Conservation (phyloP, 202 grass and related monocot species). For the Panicum hallii region DNA sequence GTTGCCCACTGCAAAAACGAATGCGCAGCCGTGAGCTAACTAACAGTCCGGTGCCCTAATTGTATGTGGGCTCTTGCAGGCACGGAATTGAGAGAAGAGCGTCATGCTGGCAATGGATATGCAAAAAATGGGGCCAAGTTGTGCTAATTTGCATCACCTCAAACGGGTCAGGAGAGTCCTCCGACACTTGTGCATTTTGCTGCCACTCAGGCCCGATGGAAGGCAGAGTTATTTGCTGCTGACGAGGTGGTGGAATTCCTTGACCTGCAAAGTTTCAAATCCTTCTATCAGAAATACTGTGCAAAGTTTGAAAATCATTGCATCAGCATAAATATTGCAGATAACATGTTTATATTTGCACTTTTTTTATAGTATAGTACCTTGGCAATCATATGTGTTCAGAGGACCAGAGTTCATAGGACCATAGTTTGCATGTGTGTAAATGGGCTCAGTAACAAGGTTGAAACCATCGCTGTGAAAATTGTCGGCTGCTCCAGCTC, state of each 20-base stretch:
- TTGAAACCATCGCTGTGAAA: not conserved
- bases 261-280: not conserved
- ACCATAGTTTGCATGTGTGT: not conserved
- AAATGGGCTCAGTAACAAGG: not conserved
- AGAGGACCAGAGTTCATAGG: not conserved
- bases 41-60: not conserved
- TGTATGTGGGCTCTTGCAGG: not conserved
- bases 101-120: not conserved
- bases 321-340: not conserved
- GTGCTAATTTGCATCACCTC: slow-evolving; percentile 2
- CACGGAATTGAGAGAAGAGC: not conserved
- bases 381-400: not conserved
- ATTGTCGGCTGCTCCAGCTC: not conserved
- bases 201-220: not conserved
- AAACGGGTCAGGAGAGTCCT: not conserved
- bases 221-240: not conserved
- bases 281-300: not conserved
- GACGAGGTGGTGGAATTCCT: not conserved
- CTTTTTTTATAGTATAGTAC: not conserved
- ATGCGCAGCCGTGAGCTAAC: not conserved
- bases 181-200: not conserved
- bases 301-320: not conserved
- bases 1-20: not conserved
- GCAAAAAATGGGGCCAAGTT: not conserved
- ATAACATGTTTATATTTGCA: not conserved